Evolutionary conservation across 2,329 filamentous ascomycete genomes (phyloP).

Genomic region (Hawksworthiomyces lignivorus): DNA sequence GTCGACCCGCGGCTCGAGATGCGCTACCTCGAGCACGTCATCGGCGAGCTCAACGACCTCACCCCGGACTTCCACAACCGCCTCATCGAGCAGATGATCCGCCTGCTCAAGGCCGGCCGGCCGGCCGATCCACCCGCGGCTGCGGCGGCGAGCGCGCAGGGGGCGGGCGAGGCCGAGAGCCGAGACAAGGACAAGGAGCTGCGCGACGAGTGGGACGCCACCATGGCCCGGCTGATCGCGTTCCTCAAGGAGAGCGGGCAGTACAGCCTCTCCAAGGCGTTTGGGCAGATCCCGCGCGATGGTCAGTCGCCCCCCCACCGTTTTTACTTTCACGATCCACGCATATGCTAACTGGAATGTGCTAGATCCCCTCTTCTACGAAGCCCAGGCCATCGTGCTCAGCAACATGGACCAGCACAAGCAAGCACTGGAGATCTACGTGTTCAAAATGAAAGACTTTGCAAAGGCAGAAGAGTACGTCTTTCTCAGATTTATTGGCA

Average conservation of each 20-base stretch:
- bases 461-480: slow-evolving; percentile 85
- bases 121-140: slow-evolving; percentile 8
- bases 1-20: slow-evolving; percentile 68
- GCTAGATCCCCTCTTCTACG: slow-evolving; percentile 81
- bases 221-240: slow-evolving; percentile 59
- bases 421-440: slow-evolving; percentile 93
- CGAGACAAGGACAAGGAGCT: too few relatives aligned
- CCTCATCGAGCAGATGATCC: slow-evolving; percentile 62
- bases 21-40: slow-evolving; percentile 82
- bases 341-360: too few relatives aligned
- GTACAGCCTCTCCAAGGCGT: slow-evolving; percentile 73
- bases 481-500: not conserved
- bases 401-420: slow-evolving; percentile 94
- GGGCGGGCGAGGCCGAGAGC: slow-evolving; percentile 19
- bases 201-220: slow-evolving; percentile 43
- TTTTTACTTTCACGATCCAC: not conserved
- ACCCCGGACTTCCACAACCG: slow-evolving; percentile 83
- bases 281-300: slow-evolving; percentile 70
- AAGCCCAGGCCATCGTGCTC: slow-evolving; percentile 81
- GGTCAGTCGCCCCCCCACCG: slow-evolving; percentile 40
- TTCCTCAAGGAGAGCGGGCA: slow-evolving; percentile 71
- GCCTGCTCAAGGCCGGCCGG: slow-evolving; percentile 41
- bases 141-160: slow-evolving; percentile 19
- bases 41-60: slow-evolving; percentile 75
- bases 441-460: slow-evolving; percentile 85